These are phyloP conservation scores for Corylus americana DNA, from an alignment of 306 rosid species.

Conservation along the genomic window DNA sequence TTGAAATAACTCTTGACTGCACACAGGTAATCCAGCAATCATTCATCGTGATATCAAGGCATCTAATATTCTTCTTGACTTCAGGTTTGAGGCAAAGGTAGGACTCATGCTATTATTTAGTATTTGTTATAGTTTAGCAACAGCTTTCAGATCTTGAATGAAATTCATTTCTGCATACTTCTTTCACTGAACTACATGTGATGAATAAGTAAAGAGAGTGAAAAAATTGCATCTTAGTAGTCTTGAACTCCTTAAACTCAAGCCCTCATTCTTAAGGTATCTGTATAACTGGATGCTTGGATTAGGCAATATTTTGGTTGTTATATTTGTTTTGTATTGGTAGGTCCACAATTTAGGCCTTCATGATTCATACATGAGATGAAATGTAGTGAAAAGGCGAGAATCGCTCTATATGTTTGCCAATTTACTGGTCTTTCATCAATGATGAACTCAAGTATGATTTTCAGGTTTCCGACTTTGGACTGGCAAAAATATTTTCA, in stretches of 20 bases:
- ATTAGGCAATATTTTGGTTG: not conserved
- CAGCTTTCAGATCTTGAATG: not conserved
- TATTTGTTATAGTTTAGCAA: not conserved
- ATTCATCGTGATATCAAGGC: constrained; percentile 77
- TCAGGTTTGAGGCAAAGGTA: constrained; percentile 60
- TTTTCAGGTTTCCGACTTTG: constrained; percentile 45
- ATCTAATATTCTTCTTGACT: constrained; percentile 64
- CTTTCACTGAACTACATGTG: not conserved
- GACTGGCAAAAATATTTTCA: constrained; percentile 38
- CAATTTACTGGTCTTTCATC: not conserved
- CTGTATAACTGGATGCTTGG: not conserved
- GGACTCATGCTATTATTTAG: not conserved
- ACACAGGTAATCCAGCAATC: constrained; percentile 61
- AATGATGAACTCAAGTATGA: not conserved
- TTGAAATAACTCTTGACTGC: constrained; percentile 16
- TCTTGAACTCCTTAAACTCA: too few relatives aligned
- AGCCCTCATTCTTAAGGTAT: not conserved
- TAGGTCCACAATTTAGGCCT: not conserved
- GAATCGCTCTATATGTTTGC: not conserved
- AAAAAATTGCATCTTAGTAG: too few relatives aligned
- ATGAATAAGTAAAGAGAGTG: not conserved
- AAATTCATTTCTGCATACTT: not conserved
- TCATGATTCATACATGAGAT: not conserved
- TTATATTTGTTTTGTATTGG: not conserved
- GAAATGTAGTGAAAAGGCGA: not conserved